phyloP scores from a whole-genome alignment of 73 alveolate species.

The Durusdinium trenchii region DNA sequence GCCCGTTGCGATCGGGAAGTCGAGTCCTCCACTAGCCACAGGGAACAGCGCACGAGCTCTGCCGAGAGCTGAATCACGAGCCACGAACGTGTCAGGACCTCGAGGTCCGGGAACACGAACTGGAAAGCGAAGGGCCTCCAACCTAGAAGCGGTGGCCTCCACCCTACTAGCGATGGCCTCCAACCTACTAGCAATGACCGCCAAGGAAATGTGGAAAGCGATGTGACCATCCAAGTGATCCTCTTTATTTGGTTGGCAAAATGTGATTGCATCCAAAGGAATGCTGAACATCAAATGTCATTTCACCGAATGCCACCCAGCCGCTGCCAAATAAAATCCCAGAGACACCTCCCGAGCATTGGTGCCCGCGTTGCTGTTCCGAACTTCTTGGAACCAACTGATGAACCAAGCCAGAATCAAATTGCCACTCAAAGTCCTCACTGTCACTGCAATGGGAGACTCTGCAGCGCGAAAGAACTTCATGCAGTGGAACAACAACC shows the following conservation, averaged over 20 bases:
- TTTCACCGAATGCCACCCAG: not conserved
- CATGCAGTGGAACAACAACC: no score
- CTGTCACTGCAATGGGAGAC: not conserved
- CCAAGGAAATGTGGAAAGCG: no score
- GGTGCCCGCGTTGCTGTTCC: not conserved
- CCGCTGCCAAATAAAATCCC: conserved; percentile 62
- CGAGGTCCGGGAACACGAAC: not conserved
- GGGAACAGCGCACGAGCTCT: conserved; percentile 60
- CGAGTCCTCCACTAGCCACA: conserved; percentile 66
- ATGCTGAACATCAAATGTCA: not conserved
- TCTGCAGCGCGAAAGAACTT: no score
- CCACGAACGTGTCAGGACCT: conserved; percentile 72
- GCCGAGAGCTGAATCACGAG: conserved; percentile 69
- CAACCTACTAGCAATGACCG: no score
- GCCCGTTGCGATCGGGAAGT: no score
- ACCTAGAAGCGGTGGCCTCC: not conserved
- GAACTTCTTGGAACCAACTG: conserved; percentile 85
- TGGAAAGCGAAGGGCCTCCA: not conserved
- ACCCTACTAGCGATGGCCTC: no score
- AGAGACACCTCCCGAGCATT: conserved; percentile 62
- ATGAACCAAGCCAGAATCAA: conserved; percentile 93
- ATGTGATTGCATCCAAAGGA: not conserved
- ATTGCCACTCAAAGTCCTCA: conserved; percentile 65
- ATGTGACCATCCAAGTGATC: no score
- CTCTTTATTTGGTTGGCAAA: not conserved